Evolutionary conservation across 2,329 filamentous ascomycete species (phyloP), one percentile per base, ranked within the genome.

Genomic region (Fusarium robinianum): DNA sequence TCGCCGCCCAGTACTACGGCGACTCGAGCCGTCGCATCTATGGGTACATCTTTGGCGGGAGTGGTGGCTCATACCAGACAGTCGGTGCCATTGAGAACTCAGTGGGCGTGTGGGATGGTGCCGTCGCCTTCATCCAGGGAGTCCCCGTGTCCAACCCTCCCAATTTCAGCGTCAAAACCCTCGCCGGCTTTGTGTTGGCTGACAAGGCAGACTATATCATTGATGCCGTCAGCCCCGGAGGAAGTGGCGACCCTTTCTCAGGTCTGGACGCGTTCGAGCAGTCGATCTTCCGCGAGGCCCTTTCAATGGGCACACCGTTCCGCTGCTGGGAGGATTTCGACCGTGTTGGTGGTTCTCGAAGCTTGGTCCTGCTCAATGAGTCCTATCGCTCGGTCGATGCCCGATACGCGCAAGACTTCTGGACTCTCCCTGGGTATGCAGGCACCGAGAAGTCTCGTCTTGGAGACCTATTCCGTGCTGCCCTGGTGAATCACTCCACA

Each of bases 31-130:
- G 17, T 2, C 18, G 45, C 1, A 59, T 60, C 10, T 51, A 55
- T 9, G 57, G 57, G 1, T 61, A 61, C 7, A 11, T 52, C 6
- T 59, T 55, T 11, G 57, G 58, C 4, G 55, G 48, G 1, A 60
- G 58, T 21, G 58, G 58, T 1, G 57, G 58, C 19, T 61, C 58
- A 11, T 29, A 55, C 1, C 30, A 51, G 8, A 43, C 41, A 10
- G 32, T 61, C 7, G 57, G 58, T 1, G 53, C 53, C 8, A 33
- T 43, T 4, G 57, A 61, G 29, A 51, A 55, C 8, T 56, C 53
- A 2, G 14, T 41, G 14, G 57, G 40, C 3, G 41, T 61, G 25
- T 61, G 58, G 58, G 34, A 59, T 12, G 58, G 58, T 3, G 42
- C 41, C n/a, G 54, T 59, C 4, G 23, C 51, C 9, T 24, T 59